A percentile compares a stretch with the other conserved stretches of the same genome.
phyloP scores from a whole-genome alignment of 345 rosid genomes.

The Citrus maxima region DNA sequence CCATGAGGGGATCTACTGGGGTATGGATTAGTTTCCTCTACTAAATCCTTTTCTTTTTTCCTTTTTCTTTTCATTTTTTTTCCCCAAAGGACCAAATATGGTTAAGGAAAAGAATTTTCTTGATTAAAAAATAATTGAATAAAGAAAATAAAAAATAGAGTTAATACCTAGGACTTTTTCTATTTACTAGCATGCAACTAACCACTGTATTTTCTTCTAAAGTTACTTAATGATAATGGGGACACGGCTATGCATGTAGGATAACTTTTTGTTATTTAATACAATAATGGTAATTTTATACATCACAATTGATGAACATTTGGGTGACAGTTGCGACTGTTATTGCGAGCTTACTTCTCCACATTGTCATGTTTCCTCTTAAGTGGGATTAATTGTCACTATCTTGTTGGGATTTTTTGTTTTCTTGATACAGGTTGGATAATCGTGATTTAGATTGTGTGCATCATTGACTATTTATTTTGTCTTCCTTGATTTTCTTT shows the following conservation, averaged over 20 bases:
- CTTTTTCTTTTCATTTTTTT: no score
- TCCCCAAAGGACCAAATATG: background rate
- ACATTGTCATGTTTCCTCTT: background rate
- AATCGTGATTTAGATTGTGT: background rate
- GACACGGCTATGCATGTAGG: background rate
- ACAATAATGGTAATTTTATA: background rate
- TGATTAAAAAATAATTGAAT: no score
- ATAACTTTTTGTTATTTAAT: background rate
- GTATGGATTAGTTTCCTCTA: background rate
- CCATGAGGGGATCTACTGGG: no score
- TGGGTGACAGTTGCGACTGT: slow-evolving; percentile 3
- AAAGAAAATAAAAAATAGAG: background rate
- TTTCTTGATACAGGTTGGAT: slow-evolving; percentile 1
- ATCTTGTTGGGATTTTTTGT: background rate
- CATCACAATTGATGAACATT: slow-evolving; percentile 2
- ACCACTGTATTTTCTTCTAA: background rate
- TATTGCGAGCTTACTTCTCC: background rate
- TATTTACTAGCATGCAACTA: background rate
- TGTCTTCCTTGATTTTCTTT: background rate
- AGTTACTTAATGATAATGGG: background rate
- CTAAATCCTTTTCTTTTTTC: no score
- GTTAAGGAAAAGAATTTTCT: background rate
- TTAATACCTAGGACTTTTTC: background rate
- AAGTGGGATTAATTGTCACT: background rate
- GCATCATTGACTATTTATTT: background rate